These are phyloP conservation scores for Chytriomyces sp. DNA, from an alignment of 192 early-diverging fungal genomes.

Conservation along the genomic window DNA sequence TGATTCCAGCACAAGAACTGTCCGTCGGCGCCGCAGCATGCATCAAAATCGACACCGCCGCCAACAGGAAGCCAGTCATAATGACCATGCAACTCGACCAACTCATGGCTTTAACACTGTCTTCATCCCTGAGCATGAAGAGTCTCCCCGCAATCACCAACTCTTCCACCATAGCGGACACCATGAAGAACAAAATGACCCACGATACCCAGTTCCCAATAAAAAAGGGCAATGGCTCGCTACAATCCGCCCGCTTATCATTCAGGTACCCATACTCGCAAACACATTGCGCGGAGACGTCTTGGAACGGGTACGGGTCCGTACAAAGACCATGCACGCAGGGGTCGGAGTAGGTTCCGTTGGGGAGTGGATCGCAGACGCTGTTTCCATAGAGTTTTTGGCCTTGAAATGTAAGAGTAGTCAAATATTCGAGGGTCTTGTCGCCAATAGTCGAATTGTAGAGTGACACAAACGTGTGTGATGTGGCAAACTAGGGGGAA, in stretches of 20 bases:
- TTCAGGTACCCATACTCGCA: constrained; percentile 16
- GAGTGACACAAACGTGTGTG: neutral
- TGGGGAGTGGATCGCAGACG: constrained; percentile 14
- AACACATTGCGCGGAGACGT: neutral
- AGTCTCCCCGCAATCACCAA: neutral
- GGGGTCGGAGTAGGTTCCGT: neutral
- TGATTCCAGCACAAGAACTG: neutral
- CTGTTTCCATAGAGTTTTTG: neutral
- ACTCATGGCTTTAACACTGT: neutral
- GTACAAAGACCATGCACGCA: constrained; percentile 17
- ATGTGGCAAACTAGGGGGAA: neutral
- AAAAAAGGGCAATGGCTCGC: constrained; percentile 8
- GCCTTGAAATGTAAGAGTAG: neutral
- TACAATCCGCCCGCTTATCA: neutral
- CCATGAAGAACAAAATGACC: neutral
- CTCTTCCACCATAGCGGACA: neutral
- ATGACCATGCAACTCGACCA: neutral
- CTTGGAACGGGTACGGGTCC: constrained; percentile 1
- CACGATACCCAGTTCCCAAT: neutral
- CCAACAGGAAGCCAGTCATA: neutral
- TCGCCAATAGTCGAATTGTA: neutral
- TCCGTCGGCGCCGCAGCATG: neutral
- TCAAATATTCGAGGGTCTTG: neutral
- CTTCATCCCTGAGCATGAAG: neutral
- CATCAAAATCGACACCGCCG: neutral